Evolutionary conservation across 2,329 filamentous ascomycete genomes (phyloP), one percentile per base, ranked within the genome.

Genomic region (Periconia sp.): DNA sequence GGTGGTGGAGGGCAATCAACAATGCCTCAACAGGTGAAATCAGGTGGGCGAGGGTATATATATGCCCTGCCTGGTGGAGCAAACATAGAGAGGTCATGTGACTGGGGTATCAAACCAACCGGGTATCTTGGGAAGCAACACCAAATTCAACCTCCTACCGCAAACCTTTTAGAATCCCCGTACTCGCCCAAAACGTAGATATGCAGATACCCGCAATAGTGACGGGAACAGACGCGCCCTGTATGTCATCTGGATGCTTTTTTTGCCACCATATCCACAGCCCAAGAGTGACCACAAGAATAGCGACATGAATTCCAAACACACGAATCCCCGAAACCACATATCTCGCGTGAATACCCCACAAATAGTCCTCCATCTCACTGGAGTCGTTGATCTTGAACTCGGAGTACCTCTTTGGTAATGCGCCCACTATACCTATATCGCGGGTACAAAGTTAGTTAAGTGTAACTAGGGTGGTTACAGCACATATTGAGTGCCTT

Each of bases 301-400:
- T 50, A 8, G 33, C 23, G 15, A 37, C 15, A 19, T 50, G 48
- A n/a, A 50, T 50, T 17, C 33, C 23, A 42, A 42, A 50, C 7
- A 50, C 35, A 19, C 23, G 23, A 15, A 41, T 35, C 6, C 18
- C 23, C 11, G 41, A 50, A 18, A 33, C 41, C 31, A 37, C 31
- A 40, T 50, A 50, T 45, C 48, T 50, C 18, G 48, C 48, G 13
- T 50, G 41, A 18, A 50, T 50, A 7, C 48, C 48, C 48, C 48
- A 50, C 6, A 50, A 20, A 19, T 50, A 50, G 14, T n/a, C 30
- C 6, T 37, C 41, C 11, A 37, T 18, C 2, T 17, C 20, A n/a
- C 37, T 43, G 11, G 30, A 13, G 19, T 11, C 15, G 14, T 45
- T 18, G 30, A 37, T 40, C 2, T 23, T 33, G 23, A 42, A 50